Evolutionary conservation across 2,329 filamentous ascomycete genomes (phyloP).

Genomic region (Trichoderma arundinaceum): DNA sequence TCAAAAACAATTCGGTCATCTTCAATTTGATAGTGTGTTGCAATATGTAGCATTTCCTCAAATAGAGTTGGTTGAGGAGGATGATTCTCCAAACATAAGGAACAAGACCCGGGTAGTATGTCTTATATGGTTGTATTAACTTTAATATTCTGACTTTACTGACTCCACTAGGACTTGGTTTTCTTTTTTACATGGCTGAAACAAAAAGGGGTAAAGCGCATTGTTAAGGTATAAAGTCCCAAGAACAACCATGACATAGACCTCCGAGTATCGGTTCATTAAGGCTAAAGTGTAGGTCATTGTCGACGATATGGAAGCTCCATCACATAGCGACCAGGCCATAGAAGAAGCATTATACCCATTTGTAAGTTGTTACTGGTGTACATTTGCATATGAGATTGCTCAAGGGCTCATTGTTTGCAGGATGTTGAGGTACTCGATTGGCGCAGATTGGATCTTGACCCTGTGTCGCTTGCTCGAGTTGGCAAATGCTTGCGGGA

Average conservation of each 20-base stretch:
- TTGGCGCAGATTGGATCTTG: constrained; percentile 14
- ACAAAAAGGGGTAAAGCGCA: constrained; percentile 11
- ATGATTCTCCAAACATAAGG: neutral
- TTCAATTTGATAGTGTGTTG: constrained; percentile 1
- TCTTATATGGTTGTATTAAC: neutral
- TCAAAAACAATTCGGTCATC: neutral
- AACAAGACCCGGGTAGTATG: neutral
- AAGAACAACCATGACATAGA: neutral
- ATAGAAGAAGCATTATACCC: constrained; percentile 6
- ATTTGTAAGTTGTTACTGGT: constrained; percentile 1
- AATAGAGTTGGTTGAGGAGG: neutral
- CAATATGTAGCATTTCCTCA: constrained; percentile 16
- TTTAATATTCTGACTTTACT: neutral
- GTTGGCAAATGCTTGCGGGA: neutral
- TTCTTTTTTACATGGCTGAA: constrained; percentile 16
- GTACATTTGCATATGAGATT: neutral
- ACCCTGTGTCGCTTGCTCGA: constrained; percentile 5
- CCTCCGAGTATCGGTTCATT: neutral
- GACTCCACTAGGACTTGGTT: neutral
- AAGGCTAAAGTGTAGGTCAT: neutral
- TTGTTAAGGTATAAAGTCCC: neutral
- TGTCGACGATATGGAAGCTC: constrained; percentile 3
- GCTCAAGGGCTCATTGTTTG: neutral
- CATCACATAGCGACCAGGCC: constrained; percentile 16
- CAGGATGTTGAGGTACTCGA: constrained; percentile 20